Percentiles rank a stretch among this genome's conserved stretches.
These are phyloP conservation scores for Curvularia verruculosa DNA, from an alignment of 2,329 filamentous ascomycete species.

Conservation along the genomic window DNA sequence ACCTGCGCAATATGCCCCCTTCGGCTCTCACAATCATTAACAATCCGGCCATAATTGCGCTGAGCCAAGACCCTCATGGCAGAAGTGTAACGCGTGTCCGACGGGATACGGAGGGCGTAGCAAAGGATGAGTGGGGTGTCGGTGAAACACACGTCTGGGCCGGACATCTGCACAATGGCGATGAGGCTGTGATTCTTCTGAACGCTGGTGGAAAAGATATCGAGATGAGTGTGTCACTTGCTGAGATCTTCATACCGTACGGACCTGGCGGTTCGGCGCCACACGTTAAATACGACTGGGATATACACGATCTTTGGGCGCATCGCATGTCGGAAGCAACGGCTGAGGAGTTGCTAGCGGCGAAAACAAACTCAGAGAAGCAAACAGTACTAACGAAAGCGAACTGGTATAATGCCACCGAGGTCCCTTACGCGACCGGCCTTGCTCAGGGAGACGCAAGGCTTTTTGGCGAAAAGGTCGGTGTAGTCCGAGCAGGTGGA, in stretches of 20 bases:
- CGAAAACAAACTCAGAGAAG: constrained; percentile 13
- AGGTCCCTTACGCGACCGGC: constrained; percentile 27
- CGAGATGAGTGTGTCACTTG: constrained; percentile 30
- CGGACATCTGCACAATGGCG: constrained; percentile 29
- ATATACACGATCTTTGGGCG: constrained; percentile 33
- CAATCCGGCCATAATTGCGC: constrained; percentile 41
- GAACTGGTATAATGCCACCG: constrained; percentile 33
- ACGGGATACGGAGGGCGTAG: constrained; percentile 23
- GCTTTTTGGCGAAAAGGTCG: constrained; percentile 33
- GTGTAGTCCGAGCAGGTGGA: constrained; percentile 28
- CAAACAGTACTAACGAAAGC: constrained; percentile 22
- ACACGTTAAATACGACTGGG: constrained; percentile 32
- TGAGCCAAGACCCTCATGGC: constrained; percentile 35
- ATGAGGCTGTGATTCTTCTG: constrained; percentile 30
- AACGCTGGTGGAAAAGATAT: constrained; percentile 28
- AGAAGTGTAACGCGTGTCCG: constrained; percentile 31
- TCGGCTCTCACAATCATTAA: constrained; percentile 51
- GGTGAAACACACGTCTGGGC: constrained; percentile 37
- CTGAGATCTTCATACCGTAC: constrained; percentile 33
- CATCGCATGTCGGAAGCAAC: constrained; percentile 27
- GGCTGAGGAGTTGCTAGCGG: constrained; percentile 23
- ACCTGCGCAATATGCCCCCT: constrained; percentile 47
- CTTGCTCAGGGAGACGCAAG: constrained; percentile 24
- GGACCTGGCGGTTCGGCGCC: constrained; percentile 33
- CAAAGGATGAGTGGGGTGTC: constrained; percentile 31